Percentiles rank a stretch among this genome's conserved stretches.
Conservation (phyloP, 2,329 filamentous ascomycete species). For the Alternaria brassicae region DNA sequence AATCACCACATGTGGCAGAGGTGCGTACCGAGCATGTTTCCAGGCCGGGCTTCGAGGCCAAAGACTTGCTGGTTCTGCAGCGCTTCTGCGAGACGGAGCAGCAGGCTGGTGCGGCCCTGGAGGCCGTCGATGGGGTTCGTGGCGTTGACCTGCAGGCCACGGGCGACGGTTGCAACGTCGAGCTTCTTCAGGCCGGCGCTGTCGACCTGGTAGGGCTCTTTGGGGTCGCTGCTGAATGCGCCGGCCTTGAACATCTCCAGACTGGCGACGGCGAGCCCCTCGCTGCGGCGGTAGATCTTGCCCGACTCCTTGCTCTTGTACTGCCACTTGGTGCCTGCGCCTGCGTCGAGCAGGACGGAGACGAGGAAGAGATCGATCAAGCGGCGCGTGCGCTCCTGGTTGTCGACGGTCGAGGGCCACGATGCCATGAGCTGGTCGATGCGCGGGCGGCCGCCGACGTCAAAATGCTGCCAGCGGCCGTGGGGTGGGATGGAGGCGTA, state of each 20-base stretch:
- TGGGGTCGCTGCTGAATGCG: constrained; percentile 81
- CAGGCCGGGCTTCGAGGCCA: constrained; percentile 81
- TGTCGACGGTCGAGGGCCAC: constrained; percentile 73
- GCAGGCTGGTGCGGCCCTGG: constrained; percentile 80
- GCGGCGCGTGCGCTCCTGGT: constrained; percentile 75
- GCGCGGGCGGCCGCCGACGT: constrained; percentile 77
- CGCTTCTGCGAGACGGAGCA: constrained; percentile 77
- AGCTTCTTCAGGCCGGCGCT: constrained; percentile 77
- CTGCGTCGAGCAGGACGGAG: constrained; percentile 84
- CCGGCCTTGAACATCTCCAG: constrained; percentile 95
- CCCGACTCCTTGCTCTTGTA: constrained; percentile 93
- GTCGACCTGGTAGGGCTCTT: constrained; percentile 89
- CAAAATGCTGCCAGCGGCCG: constrained; percentile 80
- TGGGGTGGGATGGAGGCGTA: constrained; percentile 82
- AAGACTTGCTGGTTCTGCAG: constrained; percentile 84
- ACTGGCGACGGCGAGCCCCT: constrained; percentile 80
- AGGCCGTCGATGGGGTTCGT: constrained; percentile 84
- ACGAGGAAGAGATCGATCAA: constrained; percentile 80
- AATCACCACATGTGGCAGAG: constrained; percentile 17
- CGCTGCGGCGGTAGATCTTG: constrained; percentile 80
- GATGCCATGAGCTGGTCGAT: constrained; percentile 73
- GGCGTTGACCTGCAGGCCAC: constrained; percentile 83
- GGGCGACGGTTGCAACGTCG: constrained; percentile 75
- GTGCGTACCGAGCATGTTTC: constrained; percentile 84
- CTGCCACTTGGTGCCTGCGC: constrained; percentile 87